A percentile compares a stretch with the other conserved stretches of the same genome.
phyloP scores from a whole-genome alignment of 2,329 filamentous ascomycete genomes.

The Tetracladium maxilliforme region DNA sequence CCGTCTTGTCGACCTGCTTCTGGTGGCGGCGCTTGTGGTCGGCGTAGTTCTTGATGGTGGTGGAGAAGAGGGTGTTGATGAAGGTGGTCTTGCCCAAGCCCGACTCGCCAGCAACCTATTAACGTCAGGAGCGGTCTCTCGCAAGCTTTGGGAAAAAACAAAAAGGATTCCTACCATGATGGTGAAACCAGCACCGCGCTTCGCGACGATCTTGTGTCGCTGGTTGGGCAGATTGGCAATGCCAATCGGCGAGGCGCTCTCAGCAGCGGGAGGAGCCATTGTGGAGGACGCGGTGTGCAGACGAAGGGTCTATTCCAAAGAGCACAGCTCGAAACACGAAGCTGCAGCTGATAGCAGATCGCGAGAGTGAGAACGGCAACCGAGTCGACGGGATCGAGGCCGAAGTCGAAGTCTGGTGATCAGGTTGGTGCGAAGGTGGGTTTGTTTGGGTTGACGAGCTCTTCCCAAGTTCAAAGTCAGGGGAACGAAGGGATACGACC shows the following conservation, averaged over 20 bases:
- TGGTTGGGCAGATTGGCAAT: slow-evolving; percentile 64
- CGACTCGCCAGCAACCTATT: slow-evolving; percentile 91
- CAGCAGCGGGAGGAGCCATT: slow-evolving; percentile 42
- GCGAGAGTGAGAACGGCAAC: too few relatives aligned
- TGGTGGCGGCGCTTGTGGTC: slow-evolving; percentile 98
- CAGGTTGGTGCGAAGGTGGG: too few relatives aligned
- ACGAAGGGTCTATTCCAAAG: too few relatives aligned
- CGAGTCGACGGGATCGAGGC: too few relatives aligned
- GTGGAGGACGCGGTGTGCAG: slow-evolving; percentile 1
- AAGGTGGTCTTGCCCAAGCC: slow-evolving; percentile 98
- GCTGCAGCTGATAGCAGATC: too few relatives aligned
- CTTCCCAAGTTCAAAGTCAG: too few relatives aligned
- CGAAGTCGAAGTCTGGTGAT: too few relatives aligned
- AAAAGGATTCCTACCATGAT: slow-evolving; percentile 64
- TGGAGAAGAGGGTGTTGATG: slow-evolving; percentile 99
- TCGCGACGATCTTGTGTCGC: slow-evolving; percentile 60
- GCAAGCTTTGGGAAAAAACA: slow-evolving; percentile 1
- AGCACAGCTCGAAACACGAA: too few relatives aligned
- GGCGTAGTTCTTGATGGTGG: slow-evolving; percentile 99
- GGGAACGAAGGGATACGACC: too few relatives aligned
- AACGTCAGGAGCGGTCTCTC: too few relatives aligned
- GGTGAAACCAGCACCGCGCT: slow-evolving; percentile 93
- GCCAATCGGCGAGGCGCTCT: slow-evolving; percentile 54
- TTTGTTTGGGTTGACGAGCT: too few relatives aligned
- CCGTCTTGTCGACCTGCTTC: slow-evolving; percentile 99